Conservation (phyloP, 768 basidiomycete genomes). For the Tephrocybe sp. region DNA sequence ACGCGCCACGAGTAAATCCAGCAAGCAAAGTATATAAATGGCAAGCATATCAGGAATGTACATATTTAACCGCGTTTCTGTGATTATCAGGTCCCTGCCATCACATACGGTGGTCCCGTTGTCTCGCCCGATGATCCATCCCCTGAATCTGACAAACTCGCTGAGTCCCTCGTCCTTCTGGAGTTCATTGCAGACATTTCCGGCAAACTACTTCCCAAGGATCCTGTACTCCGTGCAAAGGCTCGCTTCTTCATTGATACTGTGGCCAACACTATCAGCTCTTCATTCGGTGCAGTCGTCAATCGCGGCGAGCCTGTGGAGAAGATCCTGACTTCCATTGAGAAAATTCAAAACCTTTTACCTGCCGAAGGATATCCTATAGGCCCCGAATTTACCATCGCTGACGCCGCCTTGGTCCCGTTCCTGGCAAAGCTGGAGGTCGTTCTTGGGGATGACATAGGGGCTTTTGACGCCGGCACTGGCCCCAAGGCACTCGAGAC, state of each 20-base stretch:
- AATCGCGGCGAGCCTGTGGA: slow-evolving; percentile 39
- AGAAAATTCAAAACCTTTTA: slow-evolving; percentile 50
- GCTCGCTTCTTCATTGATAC: slow-evolving; percentile 65
- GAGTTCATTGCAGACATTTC: slow-evolving; percentile 68
- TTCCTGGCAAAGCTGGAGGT: slow-evolving; percentile 57
- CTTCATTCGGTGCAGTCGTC: slow-evolving; percentile 37
- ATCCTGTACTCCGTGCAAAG: slow-evolving; percentile 57
- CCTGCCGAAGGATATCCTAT: slow-evolving; percentile 46
- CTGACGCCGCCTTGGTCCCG: slow-evolving; percentile 61
- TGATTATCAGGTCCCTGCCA: slow-evolving; percentile 60
- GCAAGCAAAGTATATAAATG: slow-evolving; percentile 74
- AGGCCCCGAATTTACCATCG: slow-evolving; percentile 53
- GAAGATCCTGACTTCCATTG: slow-evolving; percentile 40
- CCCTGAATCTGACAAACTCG: slow-evolving; percentile 57
- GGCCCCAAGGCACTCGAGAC: slow-evolving; percentile 43
- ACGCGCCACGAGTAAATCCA: slow-evolving; percentile 62
- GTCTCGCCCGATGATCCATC: slow-evolving; percentile 57
- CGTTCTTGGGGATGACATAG: slow-evolving; percentile 48
- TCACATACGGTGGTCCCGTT: slow-evolving; percentile 62
- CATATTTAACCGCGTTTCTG: no score
- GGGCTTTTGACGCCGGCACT: slow-evolving; percentile 47
- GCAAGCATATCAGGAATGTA: slow-evolving; percentile 8
- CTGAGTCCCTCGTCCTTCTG: slow-evolving; percentile 65
- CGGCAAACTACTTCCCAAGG: slow-evolving; percentile 51
- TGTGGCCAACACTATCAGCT: slow-evolving; percentile 44